These are phyloP conservation scores for Yarrowia divulgata DNA, from an alignment of 805 yeast species.

Conservation along the genomic window DNA sequence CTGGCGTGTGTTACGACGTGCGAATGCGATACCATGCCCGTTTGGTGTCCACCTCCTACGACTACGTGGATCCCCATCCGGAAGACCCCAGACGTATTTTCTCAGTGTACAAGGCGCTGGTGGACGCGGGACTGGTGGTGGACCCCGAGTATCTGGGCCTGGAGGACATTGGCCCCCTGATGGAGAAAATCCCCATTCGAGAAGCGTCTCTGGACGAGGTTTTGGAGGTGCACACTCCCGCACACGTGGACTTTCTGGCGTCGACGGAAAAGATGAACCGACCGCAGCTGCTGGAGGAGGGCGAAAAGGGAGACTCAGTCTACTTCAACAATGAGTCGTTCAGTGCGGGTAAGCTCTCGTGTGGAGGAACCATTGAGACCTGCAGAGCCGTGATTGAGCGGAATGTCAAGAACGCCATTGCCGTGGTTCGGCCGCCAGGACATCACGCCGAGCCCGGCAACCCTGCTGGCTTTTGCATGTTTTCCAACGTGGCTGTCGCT, in stretches of 20 bases:
- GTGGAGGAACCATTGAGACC: conserved; percentile 98
- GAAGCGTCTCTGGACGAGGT: conserved; percentile 90
- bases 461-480: conserved; percentile 96
- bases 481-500: conserved; percentile 96
- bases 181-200: conserved; percentile 88
- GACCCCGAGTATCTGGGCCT: conserved; percentile 77
- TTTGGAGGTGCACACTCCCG: conserved; percentile 80
- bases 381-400: conserved; percentile 96
- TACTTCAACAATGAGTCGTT: conserved; percentile 91
- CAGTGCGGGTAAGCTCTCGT: conserved; percentile 85
- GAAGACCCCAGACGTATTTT: conserved; percentile 97
- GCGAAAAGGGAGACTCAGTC: conserved; percentile 92
- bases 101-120: conserved; percentile 88
- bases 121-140: conserved; percentile 87
- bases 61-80: conserved; percentile 98
- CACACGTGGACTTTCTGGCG: conserved; percentile 76
- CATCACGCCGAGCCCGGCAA: conserved; percentile 98
- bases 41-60: conserved; percentile 87
- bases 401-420: conserved; percentile 85
- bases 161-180: conserved; percentile 80
- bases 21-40: conserved; percentile 98
- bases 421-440: conserved; percentile 98
- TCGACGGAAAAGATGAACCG: conserved; percentile 79
- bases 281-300: conserved; percentile 76
- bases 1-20: conserved; percentile 95